Base-by-base conservation (phyloP, 805 yeast genomes). In the Candida corydali region DNA sequence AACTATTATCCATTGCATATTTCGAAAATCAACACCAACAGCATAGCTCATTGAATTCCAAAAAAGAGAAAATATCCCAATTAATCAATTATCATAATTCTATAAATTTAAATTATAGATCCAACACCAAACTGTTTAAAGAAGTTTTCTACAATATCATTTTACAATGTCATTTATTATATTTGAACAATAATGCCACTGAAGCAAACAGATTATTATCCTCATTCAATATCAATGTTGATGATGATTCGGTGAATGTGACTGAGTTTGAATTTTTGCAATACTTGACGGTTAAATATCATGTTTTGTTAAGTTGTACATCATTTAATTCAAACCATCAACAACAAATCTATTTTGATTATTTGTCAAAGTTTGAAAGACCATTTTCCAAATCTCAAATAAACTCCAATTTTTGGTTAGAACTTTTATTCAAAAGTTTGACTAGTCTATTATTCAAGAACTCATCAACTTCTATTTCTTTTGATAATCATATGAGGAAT, bases 391-490 rank as follows among this genome's bases (percentile, higher is more conserved):
- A 55, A 40, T 52, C 62, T 9, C 59, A 61, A 28, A 55, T 65
- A 8, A 59, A 65, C 3, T 63, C 61, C 5, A 55, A 54, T 32
- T 41, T 51, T 25, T 67, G 73, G 73, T 45, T 57, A 8, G 59
- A 55, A 14, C 42, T 54, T 14, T 43, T 66, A 22, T 52, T 50
- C 38, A 43, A 29, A 17, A 44, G 42, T 37, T 46, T 56, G 9
- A 47, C 57, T 8, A 20, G 25, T 15, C 34, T 32, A 15, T 47
- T 52, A 36, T 38, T 39, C 12, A 45, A 44, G 16, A 59, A 54
- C 3, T 11, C 8, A 10, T 36, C 48, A 3, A 32, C 49, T 17
- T 36, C 39, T 2, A 46, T 59, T 25, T 35, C 39, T 2, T 52
- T 47, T 32, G 32, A 30, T 16, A 39, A 43, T 3, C 39, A 40